A percentile compares a stretch with the other conserved stretches of the same genome.
Conservation (phyloP, 148 eudicot species). For the Chenopodium quinoa region DNA sequence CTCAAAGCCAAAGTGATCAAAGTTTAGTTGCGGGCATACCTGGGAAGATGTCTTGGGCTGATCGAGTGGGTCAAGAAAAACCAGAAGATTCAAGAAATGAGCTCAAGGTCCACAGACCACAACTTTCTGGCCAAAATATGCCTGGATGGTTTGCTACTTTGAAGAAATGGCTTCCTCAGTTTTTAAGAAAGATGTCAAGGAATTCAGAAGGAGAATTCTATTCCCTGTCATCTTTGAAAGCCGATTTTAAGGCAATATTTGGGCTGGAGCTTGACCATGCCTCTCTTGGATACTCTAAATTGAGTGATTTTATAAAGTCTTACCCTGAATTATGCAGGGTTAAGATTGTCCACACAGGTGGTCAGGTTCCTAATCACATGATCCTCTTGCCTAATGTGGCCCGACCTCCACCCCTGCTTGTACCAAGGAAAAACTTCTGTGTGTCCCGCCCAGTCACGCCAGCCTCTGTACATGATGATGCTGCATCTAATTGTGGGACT, state of each 20-base stretch:
- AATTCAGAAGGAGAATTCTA: conserved; percentile 34
- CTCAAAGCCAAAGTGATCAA: conserved; percentile 1
- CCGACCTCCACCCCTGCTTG: conserved; percentile 23
- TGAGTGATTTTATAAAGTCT: conserved; percentile 37
- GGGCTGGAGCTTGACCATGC: conserved; percentile 39
- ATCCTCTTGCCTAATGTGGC: conserved; percentile 30
- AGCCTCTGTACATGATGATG: neutral
- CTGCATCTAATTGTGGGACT: neutral
- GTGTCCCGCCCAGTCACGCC: conserved; percentile 2
- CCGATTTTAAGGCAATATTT: conserved; percentile 33
- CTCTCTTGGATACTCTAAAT: conserved; percentile 37
- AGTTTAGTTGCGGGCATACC: conserved; percentile 4
- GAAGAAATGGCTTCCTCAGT: conserved; percentile 42
- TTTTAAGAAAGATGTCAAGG: conserved; percentile 27
- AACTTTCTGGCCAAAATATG: neutral
- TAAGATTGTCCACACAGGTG: conserved; percentile 34
- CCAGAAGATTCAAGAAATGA: conserved; percentile 6
- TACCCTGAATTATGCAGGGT: conserved; percentile 25
- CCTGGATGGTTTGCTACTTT: conserved; percentile 29
- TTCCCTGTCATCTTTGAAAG: conserved; percentile 39
- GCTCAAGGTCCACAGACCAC: neutral
- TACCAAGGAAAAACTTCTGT: conserved; percentile 12
- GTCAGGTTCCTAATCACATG: conserved; percentile 35
- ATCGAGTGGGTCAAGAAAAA: conserved; percentile 18
- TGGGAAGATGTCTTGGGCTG: conserved; percentile 35